A percentile compares a stretch with the other conserved stretches of the same genome.
These are phyloP conservation scores for Schizothecium vesticola DNA, from an alignment of 495 filamentous ascomycete species.

Conservation along the genomic window DNA sequence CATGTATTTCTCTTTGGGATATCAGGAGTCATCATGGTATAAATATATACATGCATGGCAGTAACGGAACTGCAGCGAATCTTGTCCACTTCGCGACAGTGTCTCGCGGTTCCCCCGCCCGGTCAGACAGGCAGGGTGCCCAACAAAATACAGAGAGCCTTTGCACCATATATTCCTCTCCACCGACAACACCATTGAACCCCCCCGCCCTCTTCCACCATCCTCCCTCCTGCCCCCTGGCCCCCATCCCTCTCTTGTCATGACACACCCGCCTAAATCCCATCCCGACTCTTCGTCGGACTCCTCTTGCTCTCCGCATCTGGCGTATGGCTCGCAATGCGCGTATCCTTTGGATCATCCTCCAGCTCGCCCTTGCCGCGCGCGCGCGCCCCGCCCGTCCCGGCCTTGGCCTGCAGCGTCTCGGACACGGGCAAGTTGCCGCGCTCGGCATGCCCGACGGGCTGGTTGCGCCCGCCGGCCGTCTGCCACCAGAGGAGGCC, in stretches of 20 bases:
- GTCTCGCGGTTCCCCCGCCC: no score
- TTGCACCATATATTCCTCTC: no score
- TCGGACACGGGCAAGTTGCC: constrained; percentile 10
- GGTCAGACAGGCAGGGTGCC: no score
- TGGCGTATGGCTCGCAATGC: constrained; percentile 1
- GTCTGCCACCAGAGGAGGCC: constrained; percentile 21
- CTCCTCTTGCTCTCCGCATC: constrained; percentile 14
- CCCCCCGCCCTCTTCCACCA: no score
- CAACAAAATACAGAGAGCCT: neutral
- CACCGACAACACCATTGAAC: no score
- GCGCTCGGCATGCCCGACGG: constrained; percentile 9
- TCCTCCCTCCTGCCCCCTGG: no score
- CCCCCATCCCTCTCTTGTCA: no score
- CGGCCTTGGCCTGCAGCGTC: constrained; percentile 11
- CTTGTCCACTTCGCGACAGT: no score
- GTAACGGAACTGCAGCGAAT: no score
- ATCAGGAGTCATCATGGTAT: no score
- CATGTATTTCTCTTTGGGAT: no score
- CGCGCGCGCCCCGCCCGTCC: constrained; percentile 17
- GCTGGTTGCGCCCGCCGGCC: constrained; percentile 22
- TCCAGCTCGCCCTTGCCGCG: constrained; percentile 1
- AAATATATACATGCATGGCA: neutral
- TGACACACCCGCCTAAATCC: neutral
- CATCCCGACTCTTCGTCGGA: constrained; percentile 8
- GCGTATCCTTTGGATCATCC: constrained; percentile 16